These are phyloP conservation scores for Naegleria lovaniensis DNA, from an alignment of 208 protist species.

Conservation along the genomic window DNA sequence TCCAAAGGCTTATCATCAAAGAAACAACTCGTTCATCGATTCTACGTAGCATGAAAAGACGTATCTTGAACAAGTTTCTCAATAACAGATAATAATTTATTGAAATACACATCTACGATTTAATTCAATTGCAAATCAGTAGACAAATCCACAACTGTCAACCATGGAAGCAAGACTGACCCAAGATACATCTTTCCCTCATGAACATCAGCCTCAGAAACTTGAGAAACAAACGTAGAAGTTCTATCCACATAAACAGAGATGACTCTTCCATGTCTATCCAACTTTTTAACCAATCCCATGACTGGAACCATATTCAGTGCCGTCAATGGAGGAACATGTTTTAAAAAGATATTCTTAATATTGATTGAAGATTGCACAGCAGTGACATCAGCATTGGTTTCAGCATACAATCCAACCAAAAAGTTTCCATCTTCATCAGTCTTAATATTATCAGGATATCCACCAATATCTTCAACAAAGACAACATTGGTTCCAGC, in stretches of 20 bases:
- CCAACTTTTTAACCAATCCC: not conserved
- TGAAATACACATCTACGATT: too few relatives aligned
- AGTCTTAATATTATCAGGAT: not conserved
- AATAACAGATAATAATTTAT: too few relatives aligned
- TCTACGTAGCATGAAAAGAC: too few relatives aligned
- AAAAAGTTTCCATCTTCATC: not conserved
- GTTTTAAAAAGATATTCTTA: not conserved
- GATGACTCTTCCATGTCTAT: not conserved
- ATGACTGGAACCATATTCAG: not conserved
- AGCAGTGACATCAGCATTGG: not conserved
- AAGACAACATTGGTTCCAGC: not conserved
- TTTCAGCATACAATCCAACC: not conserved
- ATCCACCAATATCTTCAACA: conserved; percentile 4
- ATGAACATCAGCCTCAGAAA: not conserved
- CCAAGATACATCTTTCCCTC: not conserved
- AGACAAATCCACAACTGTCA: not conserved
- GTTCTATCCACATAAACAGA: not conserved
- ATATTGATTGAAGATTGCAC: not conserved
- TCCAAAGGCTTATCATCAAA: too few relatives aligned
- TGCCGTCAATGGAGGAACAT: not conserved
- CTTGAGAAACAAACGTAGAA: not conserved
- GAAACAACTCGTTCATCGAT: too few relatives aligned
- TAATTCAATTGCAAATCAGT: too few relatives aligned
- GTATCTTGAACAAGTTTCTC: too few relatives aligned
- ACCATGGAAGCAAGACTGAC: not conserved